These are phyloP conservation scores for Nothomitra cinnamomea DNA, from an alignment of 2,329 filamentous ascomycete species.

Conservation along the genomic window DNA sequence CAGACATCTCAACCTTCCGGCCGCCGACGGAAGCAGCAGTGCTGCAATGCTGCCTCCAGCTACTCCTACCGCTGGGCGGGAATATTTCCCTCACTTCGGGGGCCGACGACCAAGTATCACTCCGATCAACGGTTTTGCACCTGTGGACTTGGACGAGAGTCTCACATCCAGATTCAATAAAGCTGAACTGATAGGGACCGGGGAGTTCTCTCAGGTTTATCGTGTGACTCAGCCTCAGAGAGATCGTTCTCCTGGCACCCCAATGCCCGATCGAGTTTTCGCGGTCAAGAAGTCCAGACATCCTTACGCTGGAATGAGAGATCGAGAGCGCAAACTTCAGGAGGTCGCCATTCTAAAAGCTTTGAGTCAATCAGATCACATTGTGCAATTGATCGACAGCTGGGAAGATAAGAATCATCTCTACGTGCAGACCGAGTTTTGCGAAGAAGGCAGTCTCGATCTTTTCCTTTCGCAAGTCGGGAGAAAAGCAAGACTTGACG, in stretches of 20 bases:
- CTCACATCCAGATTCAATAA: conserved; percentile 63
- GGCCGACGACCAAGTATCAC: conserved; percentile 47
- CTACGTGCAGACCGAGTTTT: conserved; percentile 96
- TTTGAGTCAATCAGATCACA: conserved; percentile 67
- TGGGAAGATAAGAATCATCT: conserved; percentile 79
- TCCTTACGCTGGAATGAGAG: conserved; percentile 58
- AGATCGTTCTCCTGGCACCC: conserved; percentile 26
- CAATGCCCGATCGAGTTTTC: conserved; percentile 46
- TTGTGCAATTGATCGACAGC: conserved; percentile 66
- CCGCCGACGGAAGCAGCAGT: conserved; percentile 22
- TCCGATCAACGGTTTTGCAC: conserved; percentile 50
- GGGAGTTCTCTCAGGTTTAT: conserved; percentile 89
- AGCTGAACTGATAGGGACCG: conserved; percentile 64
- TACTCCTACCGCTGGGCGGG: conserved; percentile 58
- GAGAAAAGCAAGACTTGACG: conserved; percentile 71
- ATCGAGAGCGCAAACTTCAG: conserved; percentile 67
- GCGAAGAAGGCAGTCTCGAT: conserved; percentile 82
- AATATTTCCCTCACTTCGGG: conserved; percentile 38
- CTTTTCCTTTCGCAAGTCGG: conserved; percentile 72
- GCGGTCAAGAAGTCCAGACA: conserved; percentile 89
- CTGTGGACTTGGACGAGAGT: conserved; percentile 57
- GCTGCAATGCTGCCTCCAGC: conserved; percentile 46
- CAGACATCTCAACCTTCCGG: conserved; percentile 17
- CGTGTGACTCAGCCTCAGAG: conserved; percentile 39
- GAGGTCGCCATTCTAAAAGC: conserved; percentile 67